Evolutionary conservation across 1,284 basidiomycete genomes (phyloP), one percentile per base, ranked within the genome.

Genomic region (Coniferiporia sulphurascens): DNA sequence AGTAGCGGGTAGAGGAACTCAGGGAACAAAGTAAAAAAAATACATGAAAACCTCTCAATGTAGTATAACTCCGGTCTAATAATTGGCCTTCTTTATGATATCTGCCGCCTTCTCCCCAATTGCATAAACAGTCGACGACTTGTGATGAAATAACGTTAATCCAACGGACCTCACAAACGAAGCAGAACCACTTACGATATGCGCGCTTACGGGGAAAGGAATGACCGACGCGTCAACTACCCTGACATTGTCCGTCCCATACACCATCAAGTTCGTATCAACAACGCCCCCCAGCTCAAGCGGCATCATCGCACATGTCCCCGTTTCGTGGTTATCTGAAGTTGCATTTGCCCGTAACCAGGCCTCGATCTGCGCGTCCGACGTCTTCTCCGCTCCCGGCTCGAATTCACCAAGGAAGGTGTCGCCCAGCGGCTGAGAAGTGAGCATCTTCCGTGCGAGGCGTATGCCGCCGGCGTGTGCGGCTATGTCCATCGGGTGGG

Each of bases 251-350:
- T 67, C 64, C 0, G 80, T 82, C 52, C 80, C 79, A 65, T 83
- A 82, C 10, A 71, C 61, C 9, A 17, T 22, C 22, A 50, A 34
- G 27, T 27, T 46, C 53, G 75, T 69, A 69, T 81, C 80, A 41
- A 86, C 83, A 9, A 85, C 86, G 60, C 86, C 86, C 35, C 80
- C 79, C 58, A 78, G 72, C 27, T 78, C 75, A 44, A 73, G 68
- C 12, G 86, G 86, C 45, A 87, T 73, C 85, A 87, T 87, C 0
- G 84, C 78, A 57, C 76, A 80, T 4, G 75, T 72, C 2, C 76
- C 77, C 34, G 69, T 63, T 1, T 72, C 72, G 60, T 79, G 58
- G 60, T 55, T 46, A 67, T 65, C 60, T 67, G 70, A 64, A 67
- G 66, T 52, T 15, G 13, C 78, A 76, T 51, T 78, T 78, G 69